phyloP scores from a whole-genome alignment of 805 yeast genomes.

The Kodamaea kakaduensis region DNA sequence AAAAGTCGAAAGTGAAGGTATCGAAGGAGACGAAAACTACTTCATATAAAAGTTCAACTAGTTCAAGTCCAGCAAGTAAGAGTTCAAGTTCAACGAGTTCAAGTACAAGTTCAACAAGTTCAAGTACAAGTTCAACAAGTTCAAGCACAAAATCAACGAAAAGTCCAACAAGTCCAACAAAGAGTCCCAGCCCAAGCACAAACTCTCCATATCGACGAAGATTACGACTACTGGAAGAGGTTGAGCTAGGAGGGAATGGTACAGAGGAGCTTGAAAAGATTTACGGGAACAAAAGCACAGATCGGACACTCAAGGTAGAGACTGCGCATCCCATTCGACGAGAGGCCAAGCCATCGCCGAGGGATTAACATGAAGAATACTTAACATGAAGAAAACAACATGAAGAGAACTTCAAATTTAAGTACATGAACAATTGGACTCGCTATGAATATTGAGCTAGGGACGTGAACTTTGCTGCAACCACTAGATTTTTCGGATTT shows the following conservation, averaged over 20 bases:
- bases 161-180: neutral
- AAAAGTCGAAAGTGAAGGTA: too few species aligned
- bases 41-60: too few species aligned
- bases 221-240: slow-evolving; percentile 5
- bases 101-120: slow-evolving; percentile 1
- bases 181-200: slow-evolving; percentile 2
- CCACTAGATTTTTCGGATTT: too few species aligned
- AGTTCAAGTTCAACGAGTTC: too few species aligned
- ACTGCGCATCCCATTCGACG: slow-evolving; percentile 8
- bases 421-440: too few species aligned
- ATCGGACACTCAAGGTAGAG: slow-evolving; percentile 9
- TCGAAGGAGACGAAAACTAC: too few species aligned
- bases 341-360: slow-evolving; percentile 10
- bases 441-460: too few species aligned
- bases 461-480: too few species aligned
- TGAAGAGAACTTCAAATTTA: too few species aligned
- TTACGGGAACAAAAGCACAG: slow-evolving; percentile 7
- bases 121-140: slow-evolving; percentile 1
- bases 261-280: slow-evolving; percentile 5
- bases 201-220: slow-evolving; percentile 1
- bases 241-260: slow-evolving; percentile 7
- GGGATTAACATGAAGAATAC: too few species aligned
- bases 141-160: slow-evolving; percentile 1
- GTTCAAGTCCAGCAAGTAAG: too few species aligned
- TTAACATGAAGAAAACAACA: too few species aligned